Evolutionary conservation across 2,329 filamentous ascomycete species (phyloP).

Genomic region (Talaromyces sp.): DNA sequence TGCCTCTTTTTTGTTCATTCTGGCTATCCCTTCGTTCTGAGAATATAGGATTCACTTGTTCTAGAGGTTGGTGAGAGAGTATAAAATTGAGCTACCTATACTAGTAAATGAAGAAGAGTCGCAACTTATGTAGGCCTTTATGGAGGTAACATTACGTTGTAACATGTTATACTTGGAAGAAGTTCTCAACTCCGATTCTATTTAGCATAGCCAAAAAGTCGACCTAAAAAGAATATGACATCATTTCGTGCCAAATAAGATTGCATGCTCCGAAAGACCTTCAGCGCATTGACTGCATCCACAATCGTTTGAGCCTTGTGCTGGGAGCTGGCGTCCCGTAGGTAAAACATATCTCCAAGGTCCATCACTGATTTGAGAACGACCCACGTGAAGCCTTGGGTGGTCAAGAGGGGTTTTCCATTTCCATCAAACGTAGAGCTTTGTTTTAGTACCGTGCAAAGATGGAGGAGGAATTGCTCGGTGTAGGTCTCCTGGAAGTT

Average conservation of each 20-base stretch:
- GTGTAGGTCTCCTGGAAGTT: neutral
- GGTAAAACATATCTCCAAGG: neutral
- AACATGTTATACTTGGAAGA: neutral
- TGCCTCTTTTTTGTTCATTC: too few relatives aligned
- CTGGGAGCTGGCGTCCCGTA: neutral
- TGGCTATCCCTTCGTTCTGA: too few relatives aligned
- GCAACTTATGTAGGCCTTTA: neutral
- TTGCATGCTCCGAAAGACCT: neutral
- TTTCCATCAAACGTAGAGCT: neutral
- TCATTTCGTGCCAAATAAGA: neutral
- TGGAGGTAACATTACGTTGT: neutral
- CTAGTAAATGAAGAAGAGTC: too few relatives aligned
- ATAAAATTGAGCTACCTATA: too few relatives aligned
- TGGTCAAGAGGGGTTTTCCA: conserved; percentile 1
- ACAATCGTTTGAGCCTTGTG: neutral
- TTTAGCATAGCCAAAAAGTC: neutral
- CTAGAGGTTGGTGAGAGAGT: too few relatives aligned
- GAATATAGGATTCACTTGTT: too few relatives aligned
- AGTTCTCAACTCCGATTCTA: neutral
- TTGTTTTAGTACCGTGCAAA: neutral
- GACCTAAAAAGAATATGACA: neutral
- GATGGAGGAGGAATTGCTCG: neutral
- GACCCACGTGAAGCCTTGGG: neutral
- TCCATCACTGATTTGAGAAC: neutral
- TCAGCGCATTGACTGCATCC: conserved; percentile 3